Percentiles rank a stretch among this genome's conserved stretches.
Evolutionary conservation across 176 grass and related monocot species (phyloP).

Genomic region (Avena atlantica): DNA sequence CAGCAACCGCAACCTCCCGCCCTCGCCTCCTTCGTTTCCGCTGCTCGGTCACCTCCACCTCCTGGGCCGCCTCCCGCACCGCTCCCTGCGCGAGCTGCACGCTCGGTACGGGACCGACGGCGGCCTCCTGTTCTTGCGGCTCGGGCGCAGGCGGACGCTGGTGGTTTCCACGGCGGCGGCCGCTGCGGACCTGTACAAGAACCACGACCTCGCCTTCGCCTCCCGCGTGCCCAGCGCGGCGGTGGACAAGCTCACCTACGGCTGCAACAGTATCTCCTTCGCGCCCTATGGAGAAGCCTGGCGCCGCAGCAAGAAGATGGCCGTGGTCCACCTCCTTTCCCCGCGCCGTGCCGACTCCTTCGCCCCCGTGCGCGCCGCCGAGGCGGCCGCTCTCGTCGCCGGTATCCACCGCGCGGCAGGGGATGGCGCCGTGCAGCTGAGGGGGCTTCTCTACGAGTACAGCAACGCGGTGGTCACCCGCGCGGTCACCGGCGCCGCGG

Average conservation of each 20-base stretch:
- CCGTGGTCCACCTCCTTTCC: slow-evolving; percentile 64
- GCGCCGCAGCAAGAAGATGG: slow-evolving; percentile 65
- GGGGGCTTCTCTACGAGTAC: slow-evolving; percentile 57
- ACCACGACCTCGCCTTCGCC: slow-evolving; percentile 74
- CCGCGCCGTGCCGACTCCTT: slow-evolving; percentile 55
- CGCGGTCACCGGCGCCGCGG: slow-evolving; percentile 39
- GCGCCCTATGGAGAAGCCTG: slow-evolving; percentile 58
- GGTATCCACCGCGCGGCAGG: neutral
- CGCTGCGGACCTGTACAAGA: slow-evolving; percentile 51
- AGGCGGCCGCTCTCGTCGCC: slow-evolving; percentile 35
- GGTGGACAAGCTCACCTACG: slow-evolving; percentile 40
- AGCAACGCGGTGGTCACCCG: slow-evolving; percentile 61
- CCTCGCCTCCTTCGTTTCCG: slow-evolving; percentile 63
- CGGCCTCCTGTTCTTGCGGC: slow-evolving; percentile 58
- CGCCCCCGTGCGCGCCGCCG: slow-evolving; percentile 45
- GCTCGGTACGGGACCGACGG: slow-evolving; percentile 39
- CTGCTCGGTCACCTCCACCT: slow-evolving; percentile 69
- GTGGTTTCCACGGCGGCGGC: slow-evolving; percentile 59
- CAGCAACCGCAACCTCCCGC: slow-evolving; percentile 46
- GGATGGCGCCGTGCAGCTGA: slow-evolving; percentile 46
- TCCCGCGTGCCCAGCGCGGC: slow-evolving; percentile 51
- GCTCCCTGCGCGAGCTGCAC: slow-evolving; percentile 48
- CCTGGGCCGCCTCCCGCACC: slow-evolving; percentile 51
- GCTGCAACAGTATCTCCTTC: slow-evolving; percentile 55
- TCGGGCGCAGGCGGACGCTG: slow-evolving; percentile 49